Evolutionary conservation across 108 stramenopile species (phyloP), one percentile per base, ranked within the genome.

Genomic region (Skeletonema grethae): DNA sequence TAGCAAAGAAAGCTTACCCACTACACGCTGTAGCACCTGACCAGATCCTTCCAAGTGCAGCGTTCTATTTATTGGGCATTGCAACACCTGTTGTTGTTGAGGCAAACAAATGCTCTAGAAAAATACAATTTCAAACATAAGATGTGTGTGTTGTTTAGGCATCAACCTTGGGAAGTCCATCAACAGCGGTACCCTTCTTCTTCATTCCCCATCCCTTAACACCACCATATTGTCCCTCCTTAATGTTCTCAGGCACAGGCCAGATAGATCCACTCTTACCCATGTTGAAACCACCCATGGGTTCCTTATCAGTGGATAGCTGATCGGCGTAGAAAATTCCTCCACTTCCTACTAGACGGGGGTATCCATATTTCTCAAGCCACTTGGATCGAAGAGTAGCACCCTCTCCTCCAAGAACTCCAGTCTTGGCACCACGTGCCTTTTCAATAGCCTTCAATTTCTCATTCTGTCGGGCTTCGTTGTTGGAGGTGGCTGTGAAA

Each of bases 211-310:
- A 94, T 76, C 93, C 93, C 73, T 90, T 94, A 7, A 34, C 45
- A 66, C 93, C 93, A 56, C 90, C 90, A 70, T 94, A 94, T 61
- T 87, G 79, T 79, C 90, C 93, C 29, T 34, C 39, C 62, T 84
- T 74, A 43, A 94, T 84, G 72, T 87, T 87, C 29, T 88, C 82
- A 32, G 93, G 93, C 18, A 94, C 88, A 36, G 93, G 93, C 88
- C 90, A 94, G 76, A 94, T 94, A 29, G 61, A 74, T 67, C 93
- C 93, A 59, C 79, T 82, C 71, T 94, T 91, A 36, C 93, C 93
- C 93, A 94, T 94, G 87, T 94, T 94, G 87, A 94, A 94, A 71
- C 93, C 93, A 57, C 93, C 93, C 87, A 88, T 88, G 13, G 93
- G 89, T 64, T 87, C 88, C 81, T 90, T 88, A 73, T 94, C 93